Evolutionary conservation across 1,139 yeast species (phyloP).

Genomic region (Diutina ranongensis): DNA sequence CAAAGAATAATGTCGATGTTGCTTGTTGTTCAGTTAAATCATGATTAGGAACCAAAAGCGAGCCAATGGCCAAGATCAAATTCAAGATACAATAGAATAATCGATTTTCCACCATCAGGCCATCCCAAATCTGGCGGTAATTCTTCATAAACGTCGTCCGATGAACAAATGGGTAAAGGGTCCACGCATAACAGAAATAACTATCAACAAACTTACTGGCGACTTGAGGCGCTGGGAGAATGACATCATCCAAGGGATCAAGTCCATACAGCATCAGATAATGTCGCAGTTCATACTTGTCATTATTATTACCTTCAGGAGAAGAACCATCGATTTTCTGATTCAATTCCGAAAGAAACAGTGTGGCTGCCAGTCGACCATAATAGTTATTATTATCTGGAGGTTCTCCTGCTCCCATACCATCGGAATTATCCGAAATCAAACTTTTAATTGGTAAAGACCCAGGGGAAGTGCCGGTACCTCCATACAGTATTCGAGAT

Average conservation of each 20-base stretch:
- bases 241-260: not conserved
- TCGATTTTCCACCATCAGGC: not conserved
- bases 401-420: constrained; percentile 1
- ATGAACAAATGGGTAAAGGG: constrained; percentile 2
- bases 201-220: not conserved
- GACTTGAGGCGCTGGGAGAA: not conserved
- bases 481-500: no score
- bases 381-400: not conserved
- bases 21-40: not conserved
- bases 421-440: not conserved
- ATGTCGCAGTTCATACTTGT: not conserved
- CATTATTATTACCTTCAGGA: not conserved
- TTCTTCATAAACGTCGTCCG: not conserved
- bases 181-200: constrained; percentile 2
- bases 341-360: not conserved
- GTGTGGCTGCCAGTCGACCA: not conserved
- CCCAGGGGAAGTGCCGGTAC: not conserved
- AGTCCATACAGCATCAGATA: not conserved
- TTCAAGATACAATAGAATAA: not conserved
- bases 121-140: not conserved
- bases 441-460: not conserved
- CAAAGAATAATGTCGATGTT: not conserved
- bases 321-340: not conserved
- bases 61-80: not conserved
- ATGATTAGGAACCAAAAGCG: not conserved